Base-by-base conservation (phyloP, 345 rosid genomes). In the Eucalyptus virginea region DNA sequence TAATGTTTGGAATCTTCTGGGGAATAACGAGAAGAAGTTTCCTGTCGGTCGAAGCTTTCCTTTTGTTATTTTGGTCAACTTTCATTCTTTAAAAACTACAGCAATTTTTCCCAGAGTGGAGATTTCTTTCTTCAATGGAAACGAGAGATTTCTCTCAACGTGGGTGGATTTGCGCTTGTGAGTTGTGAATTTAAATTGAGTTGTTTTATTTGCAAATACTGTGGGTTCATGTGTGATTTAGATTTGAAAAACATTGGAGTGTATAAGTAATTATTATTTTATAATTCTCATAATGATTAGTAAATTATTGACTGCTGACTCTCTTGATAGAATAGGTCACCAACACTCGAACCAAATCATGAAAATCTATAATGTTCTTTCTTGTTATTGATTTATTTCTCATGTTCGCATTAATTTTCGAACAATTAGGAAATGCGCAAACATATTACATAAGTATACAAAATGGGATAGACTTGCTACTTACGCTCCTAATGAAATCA, bases 81-180 rank as follows among this genome's bases (percentile, higher is more conserved):
- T 56, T 56, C 62, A 56, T 56, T 56, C 62, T 23, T 56, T 14
- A 14, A 7, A 62, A 30, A 14, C 3, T 16, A 0, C 9, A 14
- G 30, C 6, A 3, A 0, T 56, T 24, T 56, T 56, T 23, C 30
- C 28, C 12, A 9, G 0, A 30, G 5, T 1, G 18, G 34, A 13
- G 18, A 62, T n/a, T 60, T 60, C 32, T 28, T 60, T 60, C 32
- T 60, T 60, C 32, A 60, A 60, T 1, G 3, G 15, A 30, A 30
- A 60, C 17, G 8, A 60, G 17, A 62, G 37, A 62, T 62, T 62
- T 62, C 72, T 62, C 37, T 62, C 9, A 62, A 62, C 10, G 2
- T 15, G 72, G 34, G 72, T 30, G 37, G 34, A 62, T 62, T 30
- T 62, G 9, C 32, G 18, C 24, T 15, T 30, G 32, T 60, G 72